These are phyloP conservation scores for Candida jianshihensis DNA, from an alignment of 805 yeast genomes.

Conservation along the genomic window DNA sequence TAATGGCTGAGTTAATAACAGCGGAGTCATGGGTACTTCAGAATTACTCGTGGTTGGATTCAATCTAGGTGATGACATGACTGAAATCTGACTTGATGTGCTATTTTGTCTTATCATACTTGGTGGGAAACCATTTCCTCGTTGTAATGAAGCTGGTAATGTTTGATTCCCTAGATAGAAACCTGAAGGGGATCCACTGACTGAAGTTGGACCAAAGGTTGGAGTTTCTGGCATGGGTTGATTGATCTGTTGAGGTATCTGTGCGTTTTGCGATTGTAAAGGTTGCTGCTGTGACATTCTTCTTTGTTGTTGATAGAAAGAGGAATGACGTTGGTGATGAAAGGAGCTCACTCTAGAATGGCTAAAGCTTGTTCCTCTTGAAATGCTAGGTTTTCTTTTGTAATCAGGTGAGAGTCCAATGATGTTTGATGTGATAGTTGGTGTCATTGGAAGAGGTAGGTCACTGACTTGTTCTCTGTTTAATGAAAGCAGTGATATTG, in stretches of 20 bases:
- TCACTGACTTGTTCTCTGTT: conserved; percentile 9
- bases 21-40: conserved; percentile 22
- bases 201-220: conserved; percentile 17
- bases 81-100: conserved; percentile 1
- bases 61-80: conserved; percentile 18
- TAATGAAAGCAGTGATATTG: conserved; percentile 20
- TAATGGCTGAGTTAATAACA: conserved; percentile 9
- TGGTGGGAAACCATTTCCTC: conserved; percentile 12
- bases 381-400: conserved; percentile 9
- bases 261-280: conserved; percentile 5
- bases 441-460: not conserved
- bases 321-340: conserved; percentile 18
- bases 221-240: conserved; percentile 22
- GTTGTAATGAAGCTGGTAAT: conserved; percentile 14
- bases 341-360: conserved; percentile 11
- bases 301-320: conserved; percentile 3
- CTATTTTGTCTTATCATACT: conserved; percentile 9
- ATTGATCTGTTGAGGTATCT: conserved; percentile 5
- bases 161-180: conserved; percentile 14
- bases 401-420: conserved; percentile 3
- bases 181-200: conserved; percentile 17
- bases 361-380: conserved; percentile 13
- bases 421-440: not conserved
- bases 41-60: conserved; percentile 10
- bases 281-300: conserved; percentile 4